These are phyloP conservation scores for Cyphellophora europaea DNA, from an alignment of 2,329 filamentous ascomycete species.

Conservation along the genomic window DNA sequence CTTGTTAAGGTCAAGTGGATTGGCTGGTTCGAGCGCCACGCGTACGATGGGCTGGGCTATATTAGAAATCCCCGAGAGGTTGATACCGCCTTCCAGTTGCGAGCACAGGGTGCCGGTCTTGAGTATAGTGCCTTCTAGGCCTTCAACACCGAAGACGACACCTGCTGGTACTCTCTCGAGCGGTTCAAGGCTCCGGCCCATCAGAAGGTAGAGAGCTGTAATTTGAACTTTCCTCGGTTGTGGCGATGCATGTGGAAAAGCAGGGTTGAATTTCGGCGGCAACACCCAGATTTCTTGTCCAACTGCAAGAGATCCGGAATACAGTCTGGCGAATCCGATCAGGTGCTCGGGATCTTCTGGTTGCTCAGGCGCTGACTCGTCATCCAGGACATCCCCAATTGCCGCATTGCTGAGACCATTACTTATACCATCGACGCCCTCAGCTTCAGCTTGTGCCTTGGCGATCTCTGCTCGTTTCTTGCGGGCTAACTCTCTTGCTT, in stretches of 20 bases:
- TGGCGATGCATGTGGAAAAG: conserved; percentile 60
- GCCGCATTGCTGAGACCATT: conserved; percentile 46
- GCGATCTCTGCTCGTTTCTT: conserved; percentile 86
- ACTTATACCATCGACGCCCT: conserved; percentile 51
- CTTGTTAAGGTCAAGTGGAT: conserved; percentile 83
- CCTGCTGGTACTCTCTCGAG: conserved; percentile 81
- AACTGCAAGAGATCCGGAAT: conserved; percentile 80
- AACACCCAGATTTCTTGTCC: conserved; percentile 88
- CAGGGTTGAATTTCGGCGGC: conserved; percentile 85
- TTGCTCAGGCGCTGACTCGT: conserved; percentile 29
- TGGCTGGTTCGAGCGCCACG: conserved; percentile 86
- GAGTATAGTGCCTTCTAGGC: conserved; percentile 84
- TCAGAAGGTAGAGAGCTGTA: conserved; percentile 84
- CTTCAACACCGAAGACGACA: conserved; percentile 89
- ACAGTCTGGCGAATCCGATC: conserved; percentile 88
- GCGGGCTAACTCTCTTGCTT: conserved; percentile 77
- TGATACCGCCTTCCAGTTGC: conserved; percentile 74
- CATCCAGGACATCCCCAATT: conserved; percentile 40
- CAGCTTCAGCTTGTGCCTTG: conserved; percentile 58
- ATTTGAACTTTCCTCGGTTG: conserved; percentile 75
- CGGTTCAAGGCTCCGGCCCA: conserved; percentile 81
- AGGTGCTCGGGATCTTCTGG: conserved; percentile 69
- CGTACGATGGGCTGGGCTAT: conserved; percentile 85
- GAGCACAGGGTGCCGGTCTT: conserved; percentile 94
- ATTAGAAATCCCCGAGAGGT: conserved; percentile 76